These are phyloP conservation scores for Colletotrichum melonis DNA, from an alignment of 2,329 filamentous ascomycete genomes.

Conservation along the genomic window DNA sequence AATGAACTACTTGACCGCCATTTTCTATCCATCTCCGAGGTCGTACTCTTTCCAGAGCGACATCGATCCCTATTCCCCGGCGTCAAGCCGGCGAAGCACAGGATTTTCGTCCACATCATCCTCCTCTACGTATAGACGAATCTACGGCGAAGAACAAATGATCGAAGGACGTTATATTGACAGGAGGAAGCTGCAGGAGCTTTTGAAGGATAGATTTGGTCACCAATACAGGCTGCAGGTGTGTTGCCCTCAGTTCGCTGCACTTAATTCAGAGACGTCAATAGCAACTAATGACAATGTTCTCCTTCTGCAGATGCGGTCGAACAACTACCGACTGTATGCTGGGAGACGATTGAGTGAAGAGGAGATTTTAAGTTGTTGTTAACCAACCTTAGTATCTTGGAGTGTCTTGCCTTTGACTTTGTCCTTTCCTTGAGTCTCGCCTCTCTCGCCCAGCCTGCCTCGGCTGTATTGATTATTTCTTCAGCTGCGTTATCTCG, in stretches of 20 bases:
- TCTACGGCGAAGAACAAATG: not conserved
- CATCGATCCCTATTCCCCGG: not conserved
- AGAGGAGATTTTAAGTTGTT: not conserved
- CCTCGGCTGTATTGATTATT: too few species aligned
- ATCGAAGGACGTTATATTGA: not conserved
- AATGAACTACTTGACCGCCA: not conserved
- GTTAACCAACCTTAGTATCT: not conserved
- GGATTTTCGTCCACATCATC: not conserved
- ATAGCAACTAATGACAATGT: too few species aligned
- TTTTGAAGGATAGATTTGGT: not conserved
- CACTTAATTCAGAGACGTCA: too few species aligned
- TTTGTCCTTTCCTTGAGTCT: too few species aligned
- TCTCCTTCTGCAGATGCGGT: too few species aligned
- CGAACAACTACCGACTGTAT: not conserved
- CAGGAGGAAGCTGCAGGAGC: not conserved
- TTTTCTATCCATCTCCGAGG: not conserved
- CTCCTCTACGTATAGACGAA: not conserved
- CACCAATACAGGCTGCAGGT: not conserved
- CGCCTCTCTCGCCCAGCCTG: too few species aligned
- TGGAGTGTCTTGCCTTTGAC: too few species aligned
- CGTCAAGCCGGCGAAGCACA: not conserved
- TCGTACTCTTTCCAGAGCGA: too few species aligned
- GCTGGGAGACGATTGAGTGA: not conserved
- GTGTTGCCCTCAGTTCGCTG: not conserved
- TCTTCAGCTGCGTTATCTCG: too few species aligned